These are phyloP conservation scores for Fusarium sacchari DNA, from an alignment of 2,329 filamentous ascomycete species.

Conservation along the genomic window DNA sequence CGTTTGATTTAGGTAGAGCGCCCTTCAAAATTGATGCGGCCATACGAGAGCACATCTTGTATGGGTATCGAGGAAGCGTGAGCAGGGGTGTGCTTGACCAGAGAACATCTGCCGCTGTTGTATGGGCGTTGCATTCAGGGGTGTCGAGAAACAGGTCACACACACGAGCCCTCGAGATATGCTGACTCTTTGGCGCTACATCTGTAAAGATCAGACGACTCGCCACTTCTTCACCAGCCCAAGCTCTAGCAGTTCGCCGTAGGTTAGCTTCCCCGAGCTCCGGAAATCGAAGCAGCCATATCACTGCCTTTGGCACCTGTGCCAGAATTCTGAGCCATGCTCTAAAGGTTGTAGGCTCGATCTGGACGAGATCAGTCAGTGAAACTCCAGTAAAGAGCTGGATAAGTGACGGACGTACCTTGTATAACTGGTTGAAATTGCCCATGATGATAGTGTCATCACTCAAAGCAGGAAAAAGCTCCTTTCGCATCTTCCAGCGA, in stretches of 20 bases:
- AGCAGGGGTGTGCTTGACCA: conserved; percentile 96
- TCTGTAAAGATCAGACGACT: conserved; percentile 93
- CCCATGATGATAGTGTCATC: conserved; percentile 91
- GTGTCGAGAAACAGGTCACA: conserved; percentile 97
- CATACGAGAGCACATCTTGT: conserved; percentile 99
- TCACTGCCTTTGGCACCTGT: conserved; percentile 83
- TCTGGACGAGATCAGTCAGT: conserved; percentile 63
- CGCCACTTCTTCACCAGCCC: conserved; percentile 88
- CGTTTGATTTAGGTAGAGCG: conserved; percentile 77
- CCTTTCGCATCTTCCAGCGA: conserved; percentile 92
- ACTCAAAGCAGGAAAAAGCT: conserved; percentile 83
- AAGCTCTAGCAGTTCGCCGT: conserved; percentile 78
- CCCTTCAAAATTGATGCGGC: conserved; percentile 93
- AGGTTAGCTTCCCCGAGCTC: conserved; percentile 91
- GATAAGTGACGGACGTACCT: conserved; percentile 65
- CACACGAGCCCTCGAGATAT: conserved; percentile 90
- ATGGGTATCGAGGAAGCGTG: conserved; percentile 89
- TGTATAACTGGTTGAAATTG: conserved; percentile 99
- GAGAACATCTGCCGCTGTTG: conserved; percentile 93
- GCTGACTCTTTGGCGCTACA: conserved; percentile 92
- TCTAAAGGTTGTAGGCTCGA: conserved; percentile 95
- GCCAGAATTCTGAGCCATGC: conserved; percentile 94
- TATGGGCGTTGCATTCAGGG: conserved; percentile 97
- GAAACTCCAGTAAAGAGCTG: neutral
- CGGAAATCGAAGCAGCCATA: conserved; percentile 97